Base-by-base conservation (phyloP, 106 monocot genomes). In the Dioscorea dumetorum region DNA sequence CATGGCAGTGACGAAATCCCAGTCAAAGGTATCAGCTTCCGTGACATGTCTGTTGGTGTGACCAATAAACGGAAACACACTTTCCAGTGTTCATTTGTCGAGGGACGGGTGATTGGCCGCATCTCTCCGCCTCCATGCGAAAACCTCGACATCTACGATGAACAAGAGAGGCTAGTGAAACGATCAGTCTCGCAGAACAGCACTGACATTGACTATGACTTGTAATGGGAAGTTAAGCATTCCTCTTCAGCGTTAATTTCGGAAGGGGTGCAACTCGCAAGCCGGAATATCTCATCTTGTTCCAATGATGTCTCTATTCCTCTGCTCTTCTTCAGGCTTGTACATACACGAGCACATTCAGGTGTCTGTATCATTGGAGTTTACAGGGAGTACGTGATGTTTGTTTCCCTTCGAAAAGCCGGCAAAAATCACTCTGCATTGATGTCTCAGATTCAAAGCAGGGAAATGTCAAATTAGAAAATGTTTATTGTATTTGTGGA, bases 21-120 rank as follows among this genome's bases (percentile, higher is more conserved):
- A 12, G 73, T 90, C 10, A 70, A 61, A 9, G 74, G 71, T 12
- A 62, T 90, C 28, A 85, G 48, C 32, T 80, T 90, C 70, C 70
- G 50, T 7, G 71, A 78, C 61, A 67, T 85, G 24, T 68, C 77
- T 2, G 61, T 83, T 7, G 79, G 70, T 4, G 11, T 90, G 15
- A 48, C 67, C 11, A 35, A 66, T 50, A 85, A 68, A 57, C 77
- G 72, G 59, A 80, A 80, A 48, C 79, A 73, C 49, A 17, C 70
- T 4, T 90, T 90, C 67, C 82, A 85, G 67, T 90, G 90, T 50
- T 54, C 90, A 4, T 83, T 69, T 64, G 85, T 90, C 2, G 28
- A 77, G 34, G 90, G 90, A 0, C 79, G 73, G 35, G 82, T 65
- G 0, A 50, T 85, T 13, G 82, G 85, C 18, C 32, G 69, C 0